Base-by-base conservation (phyloP, 331 rosid species). In the Ulmus americana region DNA sequence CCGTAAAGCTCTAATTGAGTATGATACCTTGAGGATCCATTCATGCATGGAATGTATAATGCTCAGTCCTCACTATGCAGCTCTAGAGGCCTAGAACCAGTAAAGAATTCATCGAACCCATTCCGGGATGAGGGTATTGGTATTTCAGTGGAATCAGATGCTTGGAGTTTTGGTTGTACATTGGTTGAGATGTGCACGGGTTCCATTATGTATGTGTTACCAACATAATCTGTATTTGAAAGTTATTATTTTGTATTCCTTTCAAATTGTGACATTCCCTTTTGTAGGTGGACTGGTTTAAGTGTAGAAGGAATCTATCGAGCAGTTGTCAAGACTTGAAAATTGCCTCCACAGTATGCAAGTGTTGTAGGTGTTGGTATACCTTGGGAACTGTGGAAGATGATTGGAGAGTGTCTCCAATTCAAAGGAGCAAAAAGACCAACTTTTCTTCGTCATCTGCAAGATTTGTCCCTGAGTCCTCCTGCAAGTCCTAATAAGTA, bases 131-230 rank as follows among this genome's bases (percentile, higher is more conserved):
- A 94, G 70, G 95, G 85, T 39, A 85, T 92, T 56, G 97, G 97
- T 73, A 87, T 94, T 76, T 92, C 98, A 80, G 73, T 84, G n/a
- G 95, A 92, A 76, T 92, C 95, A 43, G 98, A 92, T 80, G 96
- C 98, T 16, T 92, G 96, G 98, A 92, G 98, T 85, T 92, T 89
- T 82, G 98, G 96, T 74, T 92, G 97, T 82, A 92, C 98, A 16
- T 78, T 92, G 91, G 98, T 92, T 58, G 98, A 92, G 85, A 89
- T 92, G 96, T 92, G 98, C 88, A 92, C 98, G 59, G 95, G 98
- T 80, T 75, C 98, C 69, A 81, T 85, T 75, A 96, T 96, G 96
- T 92, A 92, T 41, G 98, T 92, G 77, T 76, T 20, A 65, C 73
- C 77, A 72, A 67, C 77, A 71, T 61, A 64, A 62, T 69, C 67